Evolutionary conservation across 2,329 filamentous ascomycete genomes (phyloP).

Genomic region (Dryadomyces sulphureus): DNA sequence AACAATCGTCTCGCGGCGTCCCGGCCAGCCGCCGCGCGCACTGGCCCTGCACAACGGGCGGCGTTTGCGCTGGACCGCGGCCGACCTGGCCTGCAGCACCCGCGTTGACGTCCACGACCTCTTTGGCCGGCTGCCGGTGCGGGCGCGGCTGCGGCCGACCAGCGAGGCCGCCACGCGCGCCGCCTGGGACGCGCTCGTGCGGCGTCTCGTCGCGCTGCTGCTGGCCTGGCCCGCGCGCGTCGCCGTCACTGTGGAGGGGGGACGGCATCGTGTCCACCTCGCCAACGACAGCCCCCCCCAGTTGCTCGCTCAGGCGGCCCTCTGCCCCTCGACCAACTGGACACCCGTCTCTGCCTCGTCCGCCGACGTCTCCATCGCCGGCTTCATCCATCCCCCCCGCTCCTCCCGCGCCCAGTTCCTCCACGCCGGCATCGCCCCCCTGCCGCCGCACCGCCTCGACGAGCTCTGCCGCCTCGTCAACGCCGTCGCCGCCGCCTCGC

Average conservation of each 20-base stretch:
- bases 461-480: conserved; percentile 69
- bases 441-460: conserved; percentile 42
- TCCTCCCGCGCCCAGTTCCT: conserved; percentile 72
- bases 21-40: conserved; percentile 44
- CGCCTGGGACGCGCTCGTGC: conserved; percentile 51
- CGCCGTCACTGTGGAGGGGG: conserved; percentile 45
- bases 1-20: conserved; percentile 58
- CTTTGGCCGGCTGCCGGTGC: conserved; percentile 82
- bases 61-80: conserved; percentile 49
- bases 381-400: conserved; percentile 52
- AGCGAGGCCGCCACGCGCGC: conserved; percentile 21
- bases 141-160: conserved; percentile 64
- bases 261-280: conserved; percentile 17
- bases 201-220: conserved; percentile 46
- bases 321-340: conserved; percentile 53
- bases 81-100: conserved; percentile 56
- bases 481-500: conserved; percentile 57
- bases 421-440: conserved; percentile 56
- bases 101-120: conserved; percentile 62
- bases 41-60: conserved; percentile 57
- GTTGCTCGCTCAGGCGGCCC: conserved; percentile 50
- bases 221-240: conserved; percentile 50
- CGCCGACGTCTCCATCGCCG: conserved; percentile 45
- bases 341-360: conserved; percentile 54
- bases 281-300: conserved; percentile 12